Evolutionary conservation across 805 yeast species (phyloP).

Genomic region (Candida alai): DNA sequence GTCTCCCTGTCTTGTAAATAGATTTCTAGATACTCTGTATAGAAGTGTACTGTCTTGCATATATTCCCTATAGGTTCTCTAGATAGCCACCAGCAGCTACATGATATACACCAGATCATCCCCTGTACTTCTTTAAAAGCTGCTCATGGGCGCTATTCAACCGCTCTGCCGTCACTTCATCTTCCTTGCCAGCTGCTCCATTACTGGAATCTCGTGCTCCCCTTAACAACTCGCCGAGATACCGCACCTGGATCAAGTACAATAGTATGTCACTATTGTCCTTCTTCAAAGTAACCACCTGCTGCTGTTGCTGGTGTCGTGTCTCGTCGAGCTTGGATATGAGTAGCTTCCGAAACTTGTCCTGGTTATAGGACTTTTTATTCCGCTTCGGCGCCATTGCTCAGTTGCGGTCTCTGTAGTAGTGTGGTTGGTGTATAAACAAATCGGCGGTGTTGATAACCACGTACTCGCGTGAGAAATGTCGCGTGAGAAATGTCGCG

Average conservation of each 20-base stretch:
- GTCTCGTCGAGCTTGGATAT: constrained; percentile 7
- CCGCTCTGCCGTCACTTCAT: constrained; percentile 34
- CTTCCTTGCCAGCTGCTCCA: constrained; percentile 31
- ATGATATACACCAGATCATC: constrained; percentile 14
- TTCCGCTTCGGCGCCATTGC: constrained; percentile 10
- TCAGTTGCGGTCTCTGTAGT: no score
- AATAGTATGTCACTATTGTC: constrained; percentile 43
- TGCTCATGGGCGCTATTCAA: constrained; percentile 32
- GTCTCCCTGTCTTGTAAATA: constrained; percentile 6
- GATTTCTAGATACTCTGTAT: neutral
- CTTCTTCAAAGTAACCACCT: constrained; percentile 22
- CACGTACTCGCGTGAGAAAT: no score
- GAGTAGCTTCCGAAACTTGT: constrained; percentile 9
- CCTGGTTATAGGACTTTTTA: constrained; percentile 15
- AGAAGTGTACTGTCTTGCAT: constrained; percentile 2
- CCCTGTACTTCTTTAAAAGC: constrained; percentile 34
- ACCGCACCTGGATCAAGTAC: constrained; percentile 46
- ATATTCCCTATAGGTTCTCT: constrained; percentile 1
- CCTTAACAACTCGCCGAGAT: constrained; percentile 36
- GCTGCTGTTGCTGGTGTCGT: constrained; percentile 10
- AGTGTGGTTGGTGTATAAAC: no score
- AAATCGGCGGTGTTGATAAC: no score
- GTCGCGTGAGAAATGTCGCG: no score
- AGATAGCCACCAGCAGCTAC: neutral
- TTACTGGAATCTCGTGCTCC: constrained; percentile 37